Conservation (phyloP, 2,329 filamentous ascomycete genomes). For the Lizonia empirigonia region DNA sequence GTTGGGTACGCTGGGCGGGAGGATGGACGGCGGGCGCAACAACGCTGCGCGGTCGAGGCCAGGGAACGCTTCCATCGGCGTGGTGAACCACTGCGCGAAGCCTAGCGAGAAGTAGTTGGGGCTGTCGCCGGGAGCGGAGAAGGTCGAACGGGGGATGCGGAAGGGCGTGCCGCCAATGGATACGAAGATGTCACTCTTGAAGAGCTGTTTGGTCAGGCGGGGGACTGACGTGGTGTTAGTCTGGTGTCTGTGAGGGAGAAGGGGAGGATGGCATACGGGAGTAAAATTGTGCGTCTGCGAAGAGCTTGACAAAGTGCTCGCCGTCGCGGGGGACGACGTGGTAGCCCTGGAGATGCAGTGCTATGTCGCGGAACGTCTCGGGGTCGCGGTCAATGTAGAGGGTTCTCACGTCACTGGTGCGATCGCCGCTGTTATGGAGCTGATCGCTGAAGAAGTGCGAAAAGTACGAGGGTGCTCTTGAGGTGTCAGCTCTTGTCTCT, state of each 20-base stretch:
- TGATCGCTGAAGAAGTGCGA: constrained; percentile 92
- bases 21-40: constrained; percentile 83
- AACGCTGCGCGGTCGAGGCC: constrained; percentile 79
- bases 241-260: not conserved
- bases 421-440: constrained; percentile 67
- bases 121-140: constrained; percentile 83
- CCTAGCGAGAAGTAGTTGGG: constrained; percentile 95
- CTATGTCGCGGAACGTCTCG: constrained; percentile 85
- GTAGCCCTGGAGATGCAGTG: constrained; percentile 87
- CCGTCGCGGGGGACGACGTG: constrained; percentile 82
- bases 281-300: constrained; percentile 95
- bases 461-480: constrained; percentile 91
- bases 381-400: constrained; percentile 96
- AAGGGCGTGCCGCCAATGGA: constrained; percentile 87
- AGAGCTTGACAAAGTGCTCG: constrained; percentile 87
- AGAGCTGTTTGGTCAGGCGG: constrained; percentile 85
- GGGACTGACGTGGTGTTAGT: constrained; percentile 65
- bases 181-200: constrained; percentile 90
- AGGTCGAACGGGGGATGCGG: constrained; percentile 86
- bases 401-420: constrained; percentile 69
- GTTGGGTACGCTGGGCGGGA: constrained; percentile 79
- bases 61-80: constrained; percentile 80
- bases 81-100: constrained; percentile 85
- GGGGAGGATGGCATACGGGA: constrained; percentile 61
- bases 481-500: constrained; percentile 52